Conservation (phyloP, 345 rosid species). For the Populus pruinosa region DNA sequence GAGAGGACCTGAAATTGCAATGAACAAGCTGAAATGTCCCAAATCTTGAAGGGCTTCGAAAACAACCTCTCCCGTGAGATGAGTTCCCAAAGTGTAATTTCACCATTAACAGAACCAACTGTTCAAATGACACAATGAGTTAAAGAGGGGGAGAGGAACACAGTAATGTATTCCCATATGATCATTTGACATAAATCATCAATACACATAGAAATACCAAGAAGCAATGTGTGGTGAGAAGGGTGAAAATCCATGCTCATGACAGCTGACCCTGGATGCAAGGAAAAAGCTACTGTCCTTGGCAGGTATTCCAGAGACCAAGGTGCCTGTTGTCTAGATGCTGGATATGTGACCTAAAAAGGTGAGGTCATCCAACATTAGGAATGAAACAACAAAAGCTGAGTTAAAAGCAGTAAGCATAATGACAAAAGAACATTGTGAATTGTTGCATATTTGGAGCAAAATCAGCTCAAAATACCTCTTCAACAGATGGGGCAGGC, state of each 20-base stretch:
- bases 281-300: conserved; percentile 54
- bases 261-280: conserved; percentile 74
- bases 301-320: conserved; percentile 85
- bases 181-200: not conserved
- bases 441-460: conserved; percentile 2
- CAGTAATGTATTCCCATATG: not conserved
- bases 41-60: conserved; percentile 69
- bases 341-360: conserved; percentile 64
- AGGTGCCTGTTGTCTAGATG: conserved; percentile 53
- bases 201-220: conserved; percentile 44
- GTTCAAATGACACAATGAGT: conserved; percentile 34
- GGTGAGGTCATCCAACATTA: conserved; percentile 4
- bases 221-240: conserved; percentile 57
- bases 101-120: conserved; percentile 83
- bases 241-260: conserved; percentile 95
- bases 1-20: conserved; percentile 67
- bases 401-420: conserved; percentile 10
- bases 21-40: conserved; percentile 57
- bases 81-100: conserved; percentile 80
- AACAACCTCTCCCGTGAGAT: conserved; percentile 54
- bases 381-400: conserved; percentile 1
- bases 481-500: conserved; percentile 71
- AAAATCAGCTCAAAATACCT: conserved; percentile 40
- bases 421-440: conserved; percentile 7
- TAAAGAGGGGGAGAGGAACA: conserved; percentile 5